phyloP scores from a whole-genome alignment of 177 flowering plant genomes.

The Vitis hybrid region DNA sequence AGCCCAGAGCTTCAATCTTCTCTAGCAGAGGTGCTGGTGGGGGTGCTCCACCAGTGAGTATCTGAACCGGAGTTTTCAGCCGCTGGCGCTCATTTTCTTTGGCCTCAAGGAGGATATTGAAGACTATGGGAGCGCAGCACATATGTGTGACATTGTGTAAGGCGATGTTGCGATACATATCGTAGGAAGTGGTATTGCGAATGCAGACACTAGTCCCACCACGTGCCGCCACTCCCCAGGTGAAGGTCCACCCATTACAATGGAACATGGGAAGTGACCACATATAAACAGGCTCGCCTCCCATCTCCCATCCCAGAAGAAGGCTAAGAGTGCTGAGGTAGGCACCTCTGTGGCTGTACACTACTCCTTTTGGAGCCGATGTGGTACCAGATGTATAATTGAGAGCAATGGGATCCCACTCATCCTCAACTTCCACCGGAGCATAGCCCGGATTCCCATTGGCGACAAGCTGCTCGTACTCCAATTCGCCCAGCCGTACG shows the following conservation, averaged over 20 bases:
- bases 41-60: constrained; percentile 64
- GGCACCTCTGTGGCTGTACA: constrained; percentile 63
- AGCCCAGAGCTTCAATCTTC: constrained; percentile 46
- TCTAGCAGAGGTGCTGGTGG: constrained; percentile 53
- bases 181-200: constrained; percentile 40
- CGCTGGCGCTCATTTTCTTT: constrained; percentile 26
- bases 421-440: constrained; percentile 32
- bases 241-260: constrained; percentile 73
- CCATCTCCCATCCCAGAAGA: constrained; percentile 57
- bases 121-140: constrained; percentile 58
- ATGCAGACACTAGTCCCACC: constrained; percentile 70
- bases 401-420: constrained; percentile 68
- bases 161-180: constrained; percentile 40
- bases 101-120: constrained; percentile 49
- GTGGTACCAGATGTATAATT: constrained; percentile 74
- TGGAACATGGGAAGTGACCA: constrained; percentile 83
- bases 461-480: constrained; percentile 56
- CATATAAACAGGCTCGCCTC: constrained; percentile 49
- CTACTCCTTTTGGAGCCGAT: constrained; percentile 60
- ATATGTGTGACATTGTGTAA: constrained; percentile 55
- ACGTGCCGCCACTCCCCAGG: constrained; percentile 64
- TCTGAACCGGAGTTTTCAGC: constrained; percentile 23
- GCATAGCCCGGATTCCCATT: constrained; percentile 28
- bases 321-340: constrained; percentile 54
- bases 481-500: constrained; percentile 37